Base-by-base conservation (phyloP, 2,329 filamentous ascomycete genomes). In the Trichoderma cornu-damae region DNA sequence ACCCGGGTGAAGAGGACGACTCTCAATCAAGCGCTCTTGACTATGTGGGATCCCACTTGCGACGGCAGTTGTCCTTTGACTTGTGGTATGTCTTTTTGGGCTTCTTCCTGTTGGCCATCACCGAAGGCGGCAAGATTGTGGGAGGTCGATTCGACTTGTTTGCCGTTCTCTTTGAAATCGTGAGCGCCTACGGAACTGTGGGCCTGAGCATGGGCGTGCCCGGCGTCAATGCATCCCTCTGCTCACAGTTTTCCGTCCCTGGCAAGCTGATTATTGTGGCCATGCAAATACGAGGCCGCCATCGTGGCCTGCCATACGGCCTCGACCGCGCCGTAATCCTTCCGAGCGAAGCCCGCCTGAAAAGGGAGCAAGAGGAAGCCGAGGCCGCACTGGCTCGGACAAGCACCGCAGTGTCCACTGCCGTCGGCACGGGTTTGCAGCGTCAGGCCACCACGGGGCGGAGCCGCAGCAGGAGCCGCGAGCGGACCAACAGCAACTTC, bases 1-100 rank as follows among this genome's bases (percentile, higher is more conserved):
- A 73, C 18, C 68, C 75, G 1, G 69, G 75, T 3, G 75, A 77
- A 3, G 77, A 81, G 1, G 76, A 79, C n/a, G 69, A 73, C 3
- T 5, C 43, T 2, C 77, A 81, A 12, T 79, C 79, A 22, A 80
- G 76, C 35, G 81, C 87, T 42, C 83, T 90, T 43, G 93, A 87
- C 60, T 97, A 96, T 65, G 87, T 99, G 51, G 89, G 90, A 2
- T 86, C 89, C 51, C 94, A 99, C 82, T 80, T 99, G 70, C 88
- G 94, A 35, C 85, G 89, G 46, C 94, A 99, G 72, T 81, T 99
- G 34, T 96, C 91, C 54, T 99, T 99, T 75, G 94, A 99, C 73
- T 72, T 99, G 72, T 99, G 94, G 94, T 99, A 91, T 67, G 88
- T 99, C 58, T 96, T 96, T 68, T 71, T 97, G 20, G 94, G 94